phyloP scores from a whole-genome alignment of 2,329 filamentous ascomycete genomes.

The Sporothrix phasma region DNA sequence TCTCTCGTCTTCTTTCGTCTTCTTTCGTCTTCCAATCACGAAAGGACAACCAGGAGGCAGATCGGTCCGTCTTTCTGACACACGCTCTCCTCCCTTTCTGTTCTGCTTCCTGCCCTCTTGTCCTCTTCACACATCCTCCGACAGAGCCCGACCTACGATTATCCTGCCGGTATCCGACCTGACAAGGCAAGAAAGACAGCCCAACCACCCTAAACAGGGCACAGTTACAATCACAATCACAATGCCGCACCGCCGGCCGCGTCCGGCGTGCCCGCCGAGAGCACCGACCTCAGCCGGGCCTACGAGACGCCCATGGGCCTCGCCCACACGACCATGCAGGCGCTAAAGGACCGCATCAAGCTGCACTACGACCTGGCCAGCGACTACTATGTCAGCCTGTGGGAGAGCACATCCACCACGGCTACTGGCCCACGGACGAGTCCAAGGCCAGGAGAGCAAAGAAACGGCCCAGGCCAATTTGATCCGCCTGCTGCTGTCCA shows the following conservation, averaged over 20 bases:
- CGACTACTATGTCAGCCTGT: constrained; percentile 52
- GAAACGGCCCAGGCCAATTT: constrained; percentile 48
- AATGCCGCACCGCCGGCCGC: no score
- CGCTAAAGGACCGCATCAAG: constrained; percentile 48
- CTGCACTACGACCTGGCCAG: constrained; percentile 51
- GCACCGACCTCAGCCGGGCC: constrained; percentile 33
- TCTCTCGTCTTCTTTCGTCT: no score
- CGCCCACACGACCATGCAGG: constrained; percentile 37
- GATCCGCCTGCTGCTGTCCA: constrained; percentile 44
- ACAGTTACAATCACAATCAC: not conserved
- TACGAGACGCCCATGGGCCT: constrained; percentile 38
- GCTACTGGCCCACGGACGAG: constrained; percentile 43
- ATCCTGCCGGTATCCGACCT: not conserved
- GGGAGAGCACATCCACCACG: constrained; percentile 56
- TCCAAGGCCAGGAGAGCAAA: constrained; percentile 42
- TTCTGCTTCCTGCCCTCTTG: no score
- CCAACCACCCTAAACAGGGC: not conserved
- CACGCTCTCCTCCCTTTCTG: not conserved
- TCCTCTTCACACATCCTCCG: not conserved
- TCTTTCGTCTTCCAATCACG: no score
- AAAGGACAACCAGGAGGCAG: not conserved
- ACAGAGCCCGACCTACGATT: not conserved
- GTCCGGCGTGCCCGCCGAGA: constrained; percentile 17
- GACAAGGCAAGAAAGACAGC: not conserved
- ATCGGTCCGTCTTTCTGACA: not conserved